These are phyloP conservation scores for Cordyceps javanica DNA, from an alignment of 2,329 filamentous ascomycete species.

Conservation along the genomic window DNA sequence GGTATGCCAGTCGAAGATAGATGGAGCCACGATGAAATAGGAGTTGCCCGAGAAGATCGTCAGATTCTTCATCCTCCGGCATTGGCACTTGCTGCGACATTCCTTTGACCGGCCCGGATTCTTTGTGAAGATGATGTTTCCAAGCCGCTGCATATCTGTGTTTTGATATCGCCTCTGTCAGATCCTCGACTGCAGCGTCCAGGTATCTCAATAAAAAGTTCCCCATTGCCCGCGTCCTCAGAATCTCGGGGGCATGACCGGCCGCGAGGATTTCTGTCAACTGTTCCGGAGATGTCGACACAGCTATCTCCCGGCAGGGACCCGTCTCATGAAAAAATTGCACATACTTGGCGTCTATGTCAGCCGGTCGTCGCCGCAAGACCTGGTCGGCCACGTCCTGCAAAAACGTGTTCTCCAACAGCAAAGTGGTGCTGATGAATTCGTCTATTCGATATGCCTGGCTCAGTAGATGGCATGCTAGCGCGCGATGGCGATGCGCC, in stretches of 20 bases:
- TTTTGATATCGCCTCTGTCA: neutral
- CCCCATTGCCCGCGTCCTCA: neutral
- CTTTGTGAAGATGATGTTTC: too few species aligned
- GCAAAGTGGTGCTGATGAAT: constrained; percentile 74
- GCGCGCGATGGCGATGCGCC: constrained; percentile 72
- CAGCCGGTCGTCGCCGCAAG: constrained; percentile 59
- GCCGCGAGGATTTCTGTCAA: constrained; percentile 63
- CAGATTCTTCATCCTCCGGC: constrained; percentile 53
- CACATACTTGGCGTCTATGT: constrained; percentile 76
- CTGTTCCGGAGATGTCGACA: constrained; percentile 62
- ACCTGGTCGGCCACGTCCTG: constrained; percentile 72
- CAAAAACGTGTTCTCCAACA: constrained; percentile 71
- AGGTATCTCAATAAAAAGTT: neutral
- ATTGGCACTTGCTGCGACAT: constrained; percentile 18
- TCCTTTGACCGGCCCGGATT: too few species aligned
- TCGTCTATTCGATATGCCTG: constrained; percentile 77
- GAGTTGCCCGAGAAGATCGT: constrained; percentile 67
- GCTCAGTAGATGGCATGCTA: constrained; percentile 71
- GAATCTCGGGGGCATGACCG: constrained; percentile 32
- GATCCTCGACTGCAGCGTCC: neutral
- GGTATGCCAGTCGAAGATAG: constrained; percentile 65
- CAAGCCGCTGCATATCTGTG: neutral
- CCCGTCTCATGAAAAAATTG: constrained; percentile 93
- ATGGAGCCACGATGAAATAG: constrained; percentile 69
- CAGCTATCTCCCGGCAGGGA: constrained; percentile 62